Conservation (phyloP, 768 basidiomycete species). For the Trametes villosa region DNA sequence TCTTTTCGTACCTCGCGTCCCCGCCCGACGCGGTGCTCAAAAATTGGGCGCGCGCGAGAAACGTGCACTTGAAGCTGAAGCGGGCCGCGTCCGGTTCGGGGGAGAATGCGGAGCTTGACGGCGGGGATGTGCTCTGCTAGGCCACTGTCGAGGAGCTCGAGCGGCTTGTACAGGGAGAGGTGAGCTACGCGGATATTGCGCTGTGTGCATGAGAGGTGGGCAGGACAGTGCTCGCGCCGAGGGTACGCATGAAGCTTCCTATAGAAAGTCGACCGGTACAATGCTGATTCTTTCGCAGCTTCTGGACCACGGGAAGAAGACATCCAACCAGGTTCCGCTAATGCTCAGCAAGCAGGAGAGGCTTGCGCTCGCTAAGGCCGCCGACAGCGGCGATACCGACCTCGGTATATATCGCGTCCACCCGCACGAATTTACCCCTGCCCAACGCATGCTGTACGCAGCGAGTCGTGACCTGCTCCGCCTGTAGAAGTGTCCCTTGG, state of each 20-base stretch:
- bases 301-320: no score
- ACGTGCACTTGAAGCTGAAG: slow-evolving; percentile 72
- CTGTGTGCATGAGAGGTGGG: slow-evolving; percentile 90
- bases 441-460: no score
- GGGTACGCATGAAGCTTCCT: slow-evolving; percentile 48
- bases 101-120: slow-evolving; percentile 57
- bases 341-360: slow-evolving; percentile 91
- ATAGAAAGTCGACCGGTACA: no score
- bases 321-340: no score
- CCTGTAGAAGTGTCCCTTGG: slow-evolving; percentile 76
- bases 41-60: slow-evolving; percentile 97
- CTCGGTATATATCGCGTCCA: slow-evolving; percentile 62
- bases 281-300: no score
- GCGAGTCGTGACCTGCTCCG: slow-evolving; percentile 94
- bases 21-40: slow-evolving; percentile 87
- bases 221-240: slow-evolving; percentile 67
- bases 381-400: slow-evolving; percentile 95
- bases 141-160: slow-evolving; percentile 91
- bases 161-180: slow-evolving; percentile 73
- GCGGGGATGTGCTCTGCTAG: slow-evolving; percentile 79
- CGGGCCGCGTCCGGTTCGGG: slow-evolving; percentile 57
- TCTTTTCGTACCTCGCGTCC: slow-evolving; percentile 82
- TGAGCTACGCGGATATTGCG: slow-evolving; percentile 95
- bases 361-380: slow-evolving; percentile 84
- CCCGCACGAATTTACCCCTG: background rate